Base-by-base conservation (phyloP, 176 grass and related monocot genomes). In the Bothriochloa decipiens region DNA sequence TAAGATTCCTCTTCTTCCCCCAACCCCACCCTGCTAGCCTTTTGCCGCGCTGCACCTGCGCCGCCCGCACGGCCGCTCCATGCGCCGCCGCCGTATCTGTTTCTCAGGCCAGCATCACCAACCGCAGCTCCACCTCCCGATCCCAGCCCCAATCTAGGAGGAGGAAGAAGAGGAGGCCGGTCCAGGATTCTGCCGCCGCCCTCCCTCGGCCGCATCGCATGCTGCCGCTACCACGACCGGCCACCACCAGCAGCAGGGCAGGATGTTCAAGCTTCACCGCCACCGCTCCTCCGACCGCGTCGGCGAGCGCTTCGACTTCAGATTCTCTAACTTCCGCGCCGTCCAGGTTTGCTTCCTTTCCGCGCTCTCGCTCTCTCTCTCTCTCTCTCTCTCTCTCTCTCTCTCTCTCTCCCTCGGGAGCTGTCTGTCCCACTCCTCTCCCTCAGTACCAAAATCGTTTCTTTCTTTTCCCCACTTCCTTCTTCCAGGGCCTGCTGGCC, bases 221-320 rank as follows among this genome's bases (percentile, higher is more conserved):
- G 53, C 53, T 57, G 18, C 50, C 50, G 7, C 17, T 17, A 55
- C 50, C 50, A 55, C 50, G 50, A 55, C 50, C 6, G 17, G 18
- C 17, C 50, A 20, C 0, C 50, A 55, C 10, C 50, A 53, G 50
- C 16, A 18, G 45, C 52, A 25, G 57, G 9, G 3, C 55, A 60
- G 68, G 77, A 98, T 99, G 96, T 96, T 99, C 72, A 99, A 99
- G 91, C 85, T 99, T 37, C 96, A 99, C 67, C 92, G 96, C 37
- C 96, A 96, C 83, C 94, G 86, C 28, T 79, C 84, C 62, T 94
- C 96, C 20, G 96, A 92, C 89, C 82, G 83, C 50, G 64, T 87
- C 55, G 96, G 89, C 65, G 93, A 99, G 39, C 94, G 93, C 83
- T 87, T 92, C 83, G 93, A 99, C 75, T 99, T 99, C 93, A 83